Evolutionary conservation across 2,329 filamentous ascomycete species (phyloP), one percentile per base, ranked within the genome.

Genomic region (Clonostachys byssicola): DNA sequence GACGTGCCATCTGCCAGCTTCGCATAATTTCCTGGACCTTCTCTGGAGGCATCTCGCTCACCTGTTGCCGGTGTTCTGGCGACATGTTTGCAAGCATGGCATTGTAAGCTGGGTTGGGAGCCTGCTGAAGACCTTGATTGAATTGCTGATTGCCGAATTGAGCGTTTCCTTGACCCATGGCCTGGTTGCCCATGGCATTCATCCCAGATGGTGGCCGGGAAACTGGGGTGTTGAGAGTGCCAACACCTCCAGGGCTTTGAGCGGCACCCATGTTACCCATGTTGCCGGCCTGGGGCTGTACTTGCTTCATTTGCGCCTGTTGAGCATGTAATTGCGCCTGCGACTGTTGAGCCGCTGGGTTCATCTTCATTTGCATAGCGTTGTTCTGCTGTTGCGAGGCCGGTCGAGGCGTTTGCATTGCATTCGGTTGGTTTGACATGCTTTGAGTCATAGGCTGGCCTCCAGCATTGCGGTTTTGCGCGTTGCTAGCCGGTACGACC

Each of bases 191-290:
- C 52, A 64, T 64, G 42, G 70, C 66, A 34, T 65, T 70, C 61
- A 74, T 70, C 38, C 65, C 67, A 18, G 68, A 70, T 1, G 71
- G 67, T 10, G 74, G 69, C 20, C 73, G 69, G 4, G 65, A 61
- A 7, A 65, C 60, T 3, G 80, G 77, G 2, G 79, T 72, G 51
- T 81, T 83, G 40, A 83, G 58, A 2, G 77, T 80, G 49, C 73
- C 74, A 75, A 84, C 78, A 2, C 70, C 78, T 12, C 42, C 42
- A 10, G 81, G 80, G 50, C 79, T 83, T 55, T 81, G 81, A 3
- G 75, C 76, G 40, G 73, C 68, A n/a, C 68, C 68, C 51, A 75
- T 72, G 34, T 70, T 70, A 12, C 68, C 71, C 53, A 81, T 70
- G n/a, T 70, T 73, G 17, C 71, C 73, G 13, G 73, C 72, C 52